Conservation (phyloP, 2,329 filamentous ascomycete species). For the Rutstroemia sp. region DNA sequence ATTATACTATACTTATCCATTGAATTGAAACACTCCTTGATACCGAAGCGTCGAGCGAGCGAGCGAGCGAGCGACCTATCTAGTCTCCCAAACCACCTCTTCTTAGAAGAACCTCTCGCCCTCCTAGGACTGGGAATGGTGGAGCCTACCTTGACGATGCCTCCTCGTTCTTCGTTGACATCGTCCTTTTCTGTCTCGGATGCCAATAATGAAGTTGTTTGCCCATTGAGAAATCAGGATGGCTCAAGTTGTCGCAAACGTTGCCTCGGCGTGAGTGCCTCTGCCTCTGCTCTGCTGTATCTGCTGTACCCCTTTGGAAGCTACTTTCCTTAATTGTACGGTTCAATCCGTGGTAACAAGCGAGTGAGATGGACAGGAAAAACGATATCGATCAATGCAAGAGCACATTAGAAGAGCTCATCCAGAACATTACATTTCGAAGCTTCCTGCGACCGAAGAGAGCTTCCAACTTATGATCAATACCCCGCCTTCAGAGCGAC, state of each 20-base stretch:
- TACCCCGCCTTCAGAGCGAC: conserved; percentile 50
- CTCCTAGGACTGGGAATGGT: conserved; percentile 38
- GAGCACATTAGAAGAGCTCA: conserved; percentile 98
- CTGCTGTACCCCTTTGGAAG: conserved; percentile 23
- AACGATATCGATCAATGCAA: conserved; percentile 97
- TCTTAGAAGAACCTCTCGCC: not conserved
- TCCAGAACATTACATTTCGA: conserved; percentile 93
- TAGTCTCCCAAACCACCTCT: conserved; percentile 8
- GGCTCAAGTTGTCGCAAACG: conserved; percentile 94
- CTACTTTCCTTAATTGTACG: conserved; percentile 22
- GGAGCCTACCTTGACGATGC: conserved; percentile 60
- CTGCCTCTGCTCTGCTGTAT: conserved; percentile 35
- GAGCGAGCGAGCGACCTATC: not conserved
- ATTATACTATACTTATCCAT: not conserved
- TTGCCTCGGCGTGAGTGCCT: conserved; percentile 86
- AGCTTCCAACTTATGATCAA: conserved; percentile 54
- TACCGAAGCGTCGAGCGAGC: not conserved
- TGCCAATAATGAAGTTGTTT: conserved; percentile 92
- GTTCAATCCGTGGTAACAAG: conserved; percentile 29
- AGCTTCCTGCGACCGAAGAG: conserved; percentile 95
- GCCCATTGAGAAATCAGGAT: conserved; percentile 92
- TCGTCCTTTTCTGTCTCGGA: conserved; percentile 90
- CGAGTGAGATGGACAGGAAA: conserved; percentile 56
- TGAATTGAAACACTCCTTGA: not conserved
- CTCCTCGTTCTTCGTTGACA: conserved; percentile 77